Evolutionary conservation across 2,329 filamentous ascomycete genomes (phyloP), one percentile per base, ranked within the genome.

Genomic region (Venturia carpophila): DNA sequence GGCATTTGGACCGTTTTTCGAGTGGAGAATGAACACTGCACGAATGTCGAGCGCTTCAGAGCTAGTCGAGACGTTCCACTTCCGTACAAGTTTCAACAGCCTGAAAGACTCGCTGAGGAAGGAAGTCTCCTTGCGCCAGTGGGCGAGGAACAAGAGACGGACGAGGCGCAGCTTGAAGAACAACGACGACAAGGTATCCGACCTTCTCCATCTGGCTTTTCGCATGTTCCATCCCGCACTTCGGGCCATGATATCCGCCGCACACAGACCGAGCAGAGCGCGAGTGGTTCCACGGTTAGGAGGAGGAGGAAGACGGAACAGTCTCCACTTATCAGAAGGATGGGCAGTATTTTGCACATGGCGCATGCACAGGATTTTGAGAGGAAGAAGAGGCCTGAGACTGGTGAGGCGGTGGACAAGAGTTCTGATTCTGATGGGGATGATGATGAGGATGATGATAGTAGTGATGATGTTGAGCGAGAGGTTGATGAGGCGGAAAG

Each of bases 21-120:
- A 49, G 92, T 99, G 34, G 94, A 99, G 76, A 99, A 99, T 75
- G 94, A 99, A 71, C 94, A 99, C 77, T 96, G 92, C 76, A 87
- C 89, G 65, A 96, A 97, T 62, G 93, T 99, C 1, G 84, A 87
- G 21, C 87, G 91, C 69, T 95, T 95, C 82, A 92, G 95, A 68
- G 94, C 94, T 4, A 91, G 88, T 1, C 84, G 93, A 65, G 92
- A 97, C 71, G 84, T 96, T 0, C 91, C 91, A 0, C 81, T 97
- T 0, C 93, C 93, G 0, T 97, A 97, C 73, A 82, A 85, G 15
- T 61, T 83, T 17, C 34, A 43, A 37, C 42, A 63, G 37, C 21
- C 39, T 11, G 61, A 63, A 52, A 24, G 11, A 3, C 30, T 52
- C 2, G 52, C 47, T n/a, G 37, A 39, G 67, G 42, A 42, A 45